Base-by-base conservation (phyloP, 495 filamentous ascomycete species). In the Podospora anserina region DNA sequence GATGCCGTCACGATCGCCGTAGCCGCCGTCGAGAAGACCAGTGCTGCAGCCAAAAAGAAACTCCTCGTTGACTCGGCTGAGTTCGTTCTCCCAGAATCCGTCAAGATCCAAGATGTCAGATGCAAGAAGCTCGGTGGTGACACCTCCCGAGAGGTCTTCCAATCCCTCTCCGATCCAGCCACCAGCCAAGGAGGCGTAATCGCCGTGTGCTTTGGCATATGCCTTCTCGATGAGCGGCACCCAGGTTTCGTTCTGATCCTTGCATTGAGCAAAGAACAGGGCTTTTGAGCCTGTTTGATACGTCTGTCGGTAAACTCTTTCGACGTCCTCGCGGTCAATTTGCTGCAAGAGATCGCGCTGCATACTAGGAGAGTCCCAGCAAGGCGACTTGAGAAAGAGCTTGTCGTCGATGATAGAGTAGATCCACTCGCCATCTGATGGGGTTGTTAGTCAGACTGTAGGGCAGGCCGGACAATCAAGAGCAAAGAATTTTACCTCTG, bases 101-200 rank as follows among this genome's bases (percentile, higher is more conserved):
- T 97, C 88, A 64, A 90, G 89, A 75, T 97, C 91, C n/a, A 97
- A 83, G 34, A 97, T 93, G 71, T 96, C 93, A 9, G 88, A 89
- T 0, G 92, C 87, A 26, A 93, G 83, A 9, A 97, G 79, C 76
- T 94, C 91, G 1, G 90, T 92, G 3, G 94, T 96, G 53, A 97
- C 93, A 32, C 94, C 94, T 27, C 94, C 94, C 5, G 94, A 97
- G 34, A 97, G 84, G 78, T 98, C 94, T 78, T 98, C 94, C 62
- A 98, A 83, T 1, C 88, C 94, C 77, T 98, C 94, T 6, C 92
- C 92, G 54, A 92, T 91, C 80, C 90, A 94, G 2, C 94, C 94
- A 18, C 92, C 92, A 27, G 92, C 85, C 56, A 97, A 90, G 0
- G 91, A 88, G 16, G 85, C 85, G 71, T 89, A 96, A 73, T 95